Evolutionary conservation across 2,329 filamentous ascomycete species (phyloP), one percentile per base, ranked within the genome.

Genomic region (Sporothrix mexicana): DNA sequence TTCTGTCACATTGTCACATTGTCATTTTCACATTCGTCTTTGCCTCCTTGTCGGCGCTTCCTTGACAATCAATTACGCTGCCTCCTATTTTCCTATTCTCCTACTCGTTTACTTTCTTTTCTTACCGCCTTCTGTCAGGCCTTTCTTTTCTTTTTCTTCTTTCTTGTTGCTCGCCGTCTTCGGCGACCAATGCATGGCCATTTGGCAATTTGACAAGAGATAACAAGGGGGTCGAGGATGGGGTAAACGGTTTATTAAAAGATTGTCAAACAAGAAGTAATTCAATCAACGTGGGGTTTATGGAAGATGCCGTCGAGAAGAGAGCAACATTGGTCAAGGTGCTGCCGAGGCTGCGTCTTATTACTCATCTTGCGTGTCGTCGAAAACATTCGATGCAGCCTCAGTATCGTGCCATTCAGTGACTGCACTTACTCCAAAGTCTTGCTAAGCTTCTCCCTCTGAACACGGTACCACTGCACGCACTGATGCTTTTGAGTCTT

Each of bases 31-130:
- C 17, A 20, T 47, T 66, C 55, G 23, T 41, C 6, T 13, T 23
- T n/a, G 9, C 36, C 36, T 51, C 47, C 51, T 70, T 36, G 55
- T 45, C 61, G 13, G 23, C 10, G 41, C 23, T 36, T 41, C 57
- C 20, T 30, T 43, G 36, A 9, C 30, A 5, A 36, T 4, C 30
- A 30, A n/a, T n/a, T n/a, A 4, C 30, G 30, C 30, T 36, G 30
- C 10, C 47, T 69, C 25, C 9, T 66, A 66, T 47, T 66, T 25
- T 43, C 41, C 41, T 53, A 59, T 64, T 62, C 59, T 62, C 59
- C 59, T 43, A 36, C 30, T 36, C 30, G 30, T 36, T 36, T 36
- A 36, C 10, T 25, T 41, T 23, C 59, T 36, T 43, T 61, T 13
- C 30, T 36, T 5, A 36, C 30, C 30, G 30, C 30, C 30, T 36